A percentile compares a stretch with the other conserved stretches of the same genome.
Conservation (phyloP, 768 basidiomycete genomes). For the Agaricus blazei region DNA sequence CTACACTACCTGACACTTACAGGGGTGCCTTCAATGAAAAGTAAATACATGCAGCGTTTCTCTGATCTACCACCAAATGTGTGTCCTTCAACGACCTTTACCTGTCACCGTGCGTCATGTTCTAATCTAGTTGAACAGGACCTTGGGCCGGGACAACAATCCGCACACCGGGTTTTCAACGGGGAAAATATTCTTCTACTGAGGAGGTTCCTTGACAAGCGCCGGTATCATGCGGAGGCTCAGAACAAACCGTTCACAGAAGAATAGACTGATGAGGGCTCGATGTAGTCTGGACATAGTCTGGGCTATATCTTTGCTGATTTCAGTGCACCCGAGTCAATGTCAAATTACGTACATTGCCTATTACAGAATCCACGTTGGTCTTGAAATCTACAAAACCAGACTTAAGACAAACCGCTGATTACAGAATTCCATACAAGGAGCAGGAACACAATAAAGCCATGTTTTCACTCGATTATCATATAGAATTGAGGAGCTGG, state of each 20-base stretch:
- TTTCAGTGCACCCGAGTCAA: not conserved
- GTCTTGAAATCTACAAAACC: too few relatives aligned
- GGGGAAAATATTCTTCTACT: conserved; percentile 61
- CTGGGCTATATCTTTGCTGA: not conserved
- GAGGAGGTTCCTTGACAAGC: conserved; percentile 65
- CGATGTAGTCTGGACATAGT: conserved; percentile 46
- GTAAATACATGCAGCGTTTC: conserved; percentile 68
- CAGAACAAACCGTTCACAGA: conserved; percentile 54
- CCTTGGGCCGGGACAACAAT: conserved; percentile 59
- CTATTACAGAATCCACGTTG: too few relatives aligned
- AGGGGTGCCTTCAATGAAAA: conserved; percentile 69
- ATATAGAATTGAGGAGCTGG: too few relatives aligned
- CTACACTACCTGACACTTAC: conserved; percentile 77
- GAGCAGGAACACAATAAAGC: too few relatives aligned
- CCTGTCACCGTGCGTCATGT: not conserved
- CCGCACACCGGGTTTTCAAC: conserved; percentile 76
- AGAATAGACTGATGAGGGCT: conserved; percentile 56
- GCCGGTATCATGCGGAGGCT: conserved; percentile 54
- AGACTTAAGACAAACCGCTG: too few relatives aligned
- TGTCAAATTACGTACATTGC: not conserved
- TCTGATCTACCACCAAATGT: conserved; percentile 68
- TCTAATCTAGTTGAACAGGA: conserved; percentile 35
- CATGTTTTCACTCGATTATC: too few relatives aligned
- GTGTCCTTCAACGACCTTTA: conserved; percentile 19
- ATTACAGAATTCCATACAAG: too few relatives aligned